Evolutionary conservation across 148 eudicot species (phyloP).

Genomic region (Rhododendron kiyosumense): DNA sequence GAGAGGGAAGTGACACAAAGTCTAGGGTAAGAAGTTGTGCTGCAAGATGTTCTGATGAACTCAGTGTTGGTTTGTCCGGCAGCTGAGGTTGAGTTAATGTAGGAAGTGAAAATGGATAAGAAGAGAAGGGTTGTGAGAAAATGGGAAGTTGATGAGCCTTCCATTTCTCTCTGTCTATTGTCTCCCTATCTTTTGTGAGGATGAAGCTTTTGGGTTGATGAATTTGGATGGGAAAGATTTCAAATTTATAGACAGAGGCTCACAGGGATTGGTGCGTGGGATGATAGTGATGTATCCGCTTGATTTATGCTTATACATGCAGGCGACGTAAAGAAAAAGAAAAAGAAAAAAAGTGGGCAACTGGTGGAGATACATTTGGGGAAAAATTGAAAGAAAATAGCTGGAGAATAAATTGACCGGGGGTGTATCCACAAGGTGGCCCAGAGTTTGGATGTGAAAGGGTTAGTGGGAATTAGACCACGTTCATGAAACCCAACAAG

Average conservation of each 20-base stretch:
- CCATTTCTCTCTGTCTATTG: background rate
- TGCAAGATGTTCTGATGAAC: slow-evolving; percentile 26
- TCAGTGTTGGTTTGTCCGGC: slow-evolving; percentile 4
- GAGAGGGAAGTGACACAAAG: slow-evolving; percentile 22
- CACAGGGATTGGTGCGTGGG: background rate
- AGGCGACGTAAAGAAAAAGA: too few species aligned
- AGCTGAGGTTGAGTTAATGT: background rate
- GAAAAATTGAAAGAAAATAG: too few species aligned
- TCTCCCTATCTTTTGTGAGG: background rate
- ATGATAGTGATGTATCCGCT: background rate
- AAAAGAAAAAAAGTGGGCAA: too few species aligned
- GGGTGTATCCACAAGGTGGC: background rate
- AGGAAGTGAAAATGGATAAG: background rate
- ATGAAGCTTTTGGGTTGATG: background rate
- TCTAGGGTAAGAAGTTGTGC: slow-evolving; percentile 13
- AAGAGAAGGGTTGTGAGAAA: background rate
- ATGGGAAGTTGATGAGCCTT: slow-evolving; percentile 5
- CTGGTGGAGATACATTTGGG: background rate
- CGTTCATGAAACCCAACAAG: background rate
- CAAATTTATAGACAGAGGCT: background rate
- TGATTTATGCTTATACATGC: background rate
- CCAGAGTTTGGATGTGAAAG: background rate
- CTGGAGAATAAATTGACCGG: background rate
- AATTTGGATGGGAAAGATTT: slow-evolving; percentile 1
- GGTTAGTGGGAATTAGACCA: background rate